Evolutionary conservation across 2,329 filamentous ascomycete genomes (phyloP).

Genomic region (Paracoccidioides brasiliensis): DNA sequence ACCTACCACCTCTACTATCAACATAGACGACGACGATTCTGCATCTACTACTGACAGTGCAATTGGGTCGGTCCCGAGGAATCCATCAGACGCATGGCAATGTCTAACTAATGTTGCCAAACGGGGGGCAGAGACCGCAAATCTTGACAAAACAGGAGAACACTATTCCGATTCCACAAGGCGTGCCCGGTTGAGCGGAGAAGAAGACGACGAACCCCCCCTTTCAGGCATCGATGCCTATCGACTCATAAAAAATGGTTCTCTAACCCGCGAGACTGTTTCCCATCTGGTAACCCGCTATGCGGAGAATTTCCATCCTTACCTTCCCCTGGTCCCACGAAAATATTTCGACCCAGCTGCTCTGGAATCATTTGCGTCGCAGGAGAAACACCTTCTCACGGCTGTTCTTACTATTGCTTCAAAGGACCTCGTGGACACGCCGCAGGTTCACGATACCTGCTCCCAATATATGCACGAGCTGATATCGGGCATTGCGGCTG

Average conservation of each 20-base stretch:
- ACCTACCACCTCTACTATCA: conserved; percentile 16
- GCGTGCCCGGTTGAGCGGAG: conserved; percentile 16
- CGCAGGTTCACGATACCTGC: conserved; percentile 51
- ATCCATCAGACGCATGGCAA: conserved; percentile 38
- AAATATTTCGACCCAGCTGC: conserved; percentile 44
- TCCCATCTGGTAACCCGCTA: conserved; percentile 45
- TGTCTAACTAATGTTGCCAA: conserved; percentile 34
- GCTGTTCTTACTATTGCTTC: conserved; percentile 59
- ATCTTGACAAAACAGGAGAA: conserved; percentile 14
- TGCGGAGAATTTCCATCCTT: conserved; percentile 53
- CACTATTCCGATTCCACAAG: conserved; percentile 15
- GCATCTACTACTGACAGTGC: conserved; percentile 24
- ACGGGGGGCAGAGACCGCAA: conserved; percentile 18
- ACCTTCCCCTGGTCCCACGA: conserved; percentile 53
- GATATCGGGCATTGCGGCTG: conserved; percentile 53
- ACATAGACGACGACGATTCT: conserved; percentile 27
- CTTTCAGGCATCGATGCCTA: conserved; percentile 28
- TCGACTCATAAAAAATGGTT: conserved; percentile 31
- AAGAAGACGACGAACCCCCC: conserved; percentile 18
- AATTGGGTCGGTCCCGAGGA: conserved; percentile 31
- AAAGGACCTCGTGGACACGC: conserved; percentile 54
- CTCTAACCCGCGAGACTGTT: conserved; percentile 37
- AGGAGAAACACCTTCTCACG: conserved; percentile 55
- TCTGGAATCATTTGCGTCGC: conserved; percentile 43
- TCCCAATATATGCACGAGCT: conserved; percentile 57